phyloP scores from a whole-genome alignment of 2,329 filamentous ascomycete genomes.

The Fusarium sp. region DNA sequence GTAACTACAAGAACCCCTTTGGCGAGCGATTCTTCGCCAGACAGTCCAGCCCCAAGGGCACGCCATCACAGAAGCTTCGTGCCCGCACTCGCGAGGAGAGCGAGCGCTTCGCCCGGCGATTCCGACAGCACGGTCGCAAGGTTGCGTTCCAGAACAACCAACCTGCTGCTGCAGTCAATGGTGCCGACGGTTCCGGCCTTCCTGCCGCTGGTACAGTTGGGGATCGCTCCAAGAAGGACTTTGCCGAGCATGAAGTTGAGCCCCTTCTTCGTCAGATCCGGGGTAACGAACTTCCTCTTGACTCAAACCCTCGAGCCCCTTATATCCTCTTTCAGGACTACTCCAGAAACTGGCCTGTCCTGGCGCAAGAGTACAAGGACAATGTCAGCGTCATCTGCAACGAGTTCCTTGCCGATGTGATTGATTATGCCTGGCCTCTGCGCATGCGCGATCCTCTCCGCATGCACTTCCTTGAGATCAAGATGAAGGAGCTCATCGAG shows the following conservation, averaged over 20 bases:
- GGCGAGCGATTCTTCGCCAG: slow-evolving; percentile 64
- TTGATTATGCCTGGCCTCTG: slow-evolving; percentile 62
- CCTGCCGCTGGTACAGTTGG: slow-evolving; percentile 48
- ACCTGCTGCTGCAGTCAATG: slow-evolving; percentile 29
- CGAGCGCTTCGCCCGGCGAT: slow-evolving; percentile 61
- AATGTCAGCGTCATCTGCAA: slow-evolving; percentile 66
- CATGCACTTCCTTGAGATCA: slow-evolving; percentile 60
- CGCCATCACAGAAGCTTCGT: slow-evolving; percentile 63
- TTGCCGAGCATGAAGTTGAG: slow-evolving; percentile 62
- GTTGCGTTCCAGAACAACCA: slow-evolving; percentile 55
- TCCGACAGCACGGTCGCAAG: slow-evolving; percentile 63
- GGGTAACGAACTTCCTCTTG: slow-evolving; percentile 64
- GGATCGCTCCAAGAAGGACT: slow-evolving; percentile 59
- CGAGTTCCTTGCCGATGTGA: slow-evolving; percentile 64
- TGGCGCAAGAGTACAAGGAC: slow-evolving; percentile 66
- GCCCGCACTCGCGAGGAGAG: slow-evolving; percentile 65
- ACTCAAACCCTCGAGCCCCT: slow-evolving; percentile 64
- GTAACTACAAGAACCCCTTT: slow-evolving; percentile 67
- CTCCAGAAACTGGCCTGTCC: slow-evolving; percentile 63
- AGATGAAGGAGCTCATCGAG: slow-evolving; percentile 61
- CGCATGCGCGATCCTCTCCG: slow-evolving; percentile 65
- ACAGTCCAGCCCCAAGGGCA: slow-evolving; percentile 62
- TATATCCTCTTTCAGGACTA: slow-evolving; percentile 68
- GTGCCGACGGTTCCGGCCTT: slow-evolving; percentile 33
- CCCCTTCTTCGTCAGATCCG: slow-evolving; percentile 62